Evolutionary conservation across 2,329 filamentous ascomycete genomes (phyloP).

Genomic region (Sarocladium oryzae): DNA sequence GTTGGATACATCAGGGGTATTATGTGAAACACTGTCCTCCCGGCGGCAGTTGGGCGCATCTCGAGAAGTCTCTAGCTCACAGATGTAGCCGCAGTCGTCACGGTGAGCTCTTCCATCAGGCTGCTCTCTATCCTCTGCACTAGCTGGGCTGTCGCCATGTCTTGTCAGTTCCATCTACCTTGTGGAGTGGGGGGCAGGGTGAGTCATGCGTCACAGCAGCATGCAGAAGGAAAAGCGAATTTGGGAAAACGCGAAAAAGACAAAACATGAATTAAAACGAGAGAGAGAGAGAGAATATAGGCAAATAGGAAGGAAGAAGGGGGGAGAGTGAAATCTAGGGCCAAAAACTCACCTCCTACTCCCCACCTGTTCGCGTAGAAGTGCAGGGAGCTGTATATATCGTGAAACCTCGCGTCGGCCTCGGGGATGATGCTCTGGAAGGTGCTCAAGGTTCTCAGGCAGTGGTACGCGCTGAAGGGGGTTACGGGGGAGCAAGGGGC

Average conservation of each 20-base stretch:
- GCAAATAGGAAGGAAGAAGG: background rate
- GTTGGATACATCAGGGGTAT: no score
- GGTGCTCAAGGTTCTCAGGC: constrained; percentile 25
- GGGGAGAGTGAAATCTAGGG: background rate
- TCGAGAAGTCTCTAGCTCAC: background rate
- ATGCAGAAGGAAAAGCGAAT: no score
- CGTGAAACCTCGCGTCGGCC: constrained; percentile 24
- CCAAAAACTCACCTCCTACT: constrained; percentile 23
- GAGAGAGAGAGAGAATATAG: no score
- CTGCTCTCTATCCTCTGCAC: constrained; percentile 22
- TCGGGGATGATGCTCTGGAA: constrained; percentile 27
- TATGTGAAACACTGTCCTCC: no score
- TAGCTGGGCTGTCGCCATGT: constrained; percentile 19
- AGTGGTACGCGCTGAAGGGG: constrained; percentile 28
- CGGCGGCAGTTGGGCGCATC: no score
- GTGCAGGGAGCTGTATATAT: constrained; percentile 26
- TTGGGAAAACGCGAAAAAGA: no score
- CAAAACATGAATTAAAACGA: no score
- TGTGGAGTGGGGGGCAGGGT: no score
- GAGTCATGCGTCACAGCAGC: no score
- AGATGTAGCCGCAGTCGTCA: background rate
- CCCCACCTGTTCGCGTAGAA: constrained; percentile 29
- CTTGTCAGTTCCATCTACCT: no score
- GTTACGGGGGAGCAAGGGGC: constrained; percentile 25
- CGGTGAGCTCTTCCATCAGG: constrained; percentile 17